phyloP scores from a whole-genome alignment of 108 stramenopile genomes.

The Cyclotella kingstonii region DNA sequence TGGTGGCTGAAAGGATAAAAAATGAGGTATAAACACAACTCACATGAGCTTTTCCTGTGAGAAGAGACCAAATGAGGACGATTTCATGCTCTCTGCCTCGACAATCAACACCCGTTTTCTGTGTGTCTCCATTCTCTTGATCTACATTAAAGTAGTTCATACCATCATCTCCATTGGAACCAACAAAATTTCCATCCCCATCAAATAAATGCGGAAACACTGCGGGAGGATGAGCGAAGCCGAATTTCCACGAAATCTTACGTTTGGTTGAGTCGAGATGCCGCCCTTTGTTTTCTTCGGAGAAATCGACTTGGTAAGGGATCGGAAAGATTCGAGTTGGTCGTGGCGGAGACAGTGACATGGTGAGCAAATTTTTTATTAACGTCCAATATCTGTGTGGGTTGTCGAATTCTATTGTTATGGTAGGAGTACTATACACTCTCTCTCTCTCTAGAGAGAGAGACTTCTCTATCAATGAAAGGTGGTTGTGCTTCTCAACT shows the following conservation, averaged over 20 bases:
- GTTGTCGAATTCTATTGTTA: too few species aligned
- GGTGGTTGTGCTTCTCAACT: too few species aligned
- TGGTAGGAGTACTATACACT: too few species aligned
- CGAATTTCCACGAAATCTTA: conserved; percentile 31
- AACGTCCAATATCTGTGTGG: too few species aligned
- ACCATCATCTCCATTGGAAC: conserved; percentile 8
- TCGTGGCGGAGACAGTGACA: background rate
- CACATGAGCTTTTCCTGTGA: conserved; percentile 37
- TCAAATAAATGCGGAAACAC: conserved; percentile 40
- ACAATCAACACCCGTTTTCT: conserved; percentile 42
- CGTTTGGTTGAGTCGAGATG: conserved; percentile 37
- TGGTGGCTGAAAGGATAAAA: too few species aligned
- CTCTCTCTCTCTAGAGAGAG: too few species aligned
- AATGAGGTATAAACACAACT: too few species aligned
- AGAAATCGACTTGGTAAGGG: conserved; percentile 41
- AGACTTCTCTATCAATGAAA: too few species aligned
- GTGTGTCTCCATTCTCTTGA: background rate
- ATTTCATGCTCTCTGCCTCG: conserved; percentile 53
- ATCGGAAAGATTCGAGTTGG: conserved; percentile 24
- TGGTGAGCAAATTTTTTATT: background rate
- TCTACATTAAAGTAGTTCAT: background rate
- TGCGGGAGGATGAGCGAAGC: conserved; percentile 37
- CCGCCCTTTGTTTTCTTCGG: conserved; percentile 32
- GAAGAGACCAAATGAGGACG: conserved; percentile 38
- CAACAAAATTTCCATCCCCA: conserved; percentile 24